Conservation (phyloP, 1,284 basidiomycete genomes). For the Trichosporon sp. region DNA sequence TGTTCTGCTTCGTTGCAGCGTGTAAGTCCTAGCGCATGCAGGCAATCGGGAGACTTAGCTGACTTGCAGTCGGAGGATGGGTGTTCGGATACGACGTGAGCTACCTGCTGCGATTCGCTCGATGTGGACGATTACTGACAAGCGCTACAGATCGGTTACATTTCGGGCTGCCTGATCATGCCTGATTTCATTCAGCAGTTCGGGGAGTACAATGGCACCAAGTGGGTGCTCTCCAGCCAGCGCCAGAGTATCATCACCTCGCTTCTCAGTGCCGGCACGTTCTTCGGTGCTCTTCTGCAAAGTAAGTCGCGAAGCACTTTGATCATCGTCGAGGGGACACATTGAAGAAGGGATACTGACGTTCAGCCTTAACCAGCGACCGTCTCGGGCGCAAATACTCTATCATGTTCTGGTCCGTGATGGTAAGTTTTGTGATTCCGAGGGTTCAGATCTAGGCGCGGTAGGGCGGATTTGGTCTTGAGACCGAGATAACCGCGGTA, state of each 20-base stretch:
- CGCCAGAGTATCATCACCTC: conserved; percentile 50
- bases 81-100: conserved; percentile 29
- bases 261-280: conserved; percentile 15
- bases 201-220: conserved; percentile 54
- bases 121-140: background rate
- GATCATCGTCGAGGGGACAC: background rate
- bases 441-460: background rate
- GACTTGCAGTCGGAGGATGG: conserved; percentile 25
- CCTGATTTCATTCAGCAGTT: conserved; percentile 66
- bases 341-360: conserved; percentile 57
- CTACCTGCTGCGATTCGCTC: background rate
- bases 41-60: background rate
- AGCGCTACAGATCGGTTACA: conserved; percentile 26
- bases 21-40: conserved; percentile 12
- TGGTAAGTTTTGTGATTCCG: conserved; percentile 39
- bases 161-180: conserved; percentile 60
- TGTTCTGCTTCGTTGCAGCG: conserved; percentile 30
- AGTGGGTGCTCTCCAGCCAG: conserved; percentile 56
- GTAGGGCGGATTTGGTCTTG: background rate
- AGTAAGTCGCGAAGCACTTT: background rate
- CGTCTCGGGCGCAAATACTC: conserved; percentile 64
- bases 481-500: background rate
- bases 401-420: conserved; percentile 68
- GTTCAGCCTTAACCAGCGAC: conserved; percentile 67
- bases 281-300: conserved; percentile 18